Conservation (phyloP, 192 early-diverging fungal genomes). For the Coemansia sp. region DNA sequence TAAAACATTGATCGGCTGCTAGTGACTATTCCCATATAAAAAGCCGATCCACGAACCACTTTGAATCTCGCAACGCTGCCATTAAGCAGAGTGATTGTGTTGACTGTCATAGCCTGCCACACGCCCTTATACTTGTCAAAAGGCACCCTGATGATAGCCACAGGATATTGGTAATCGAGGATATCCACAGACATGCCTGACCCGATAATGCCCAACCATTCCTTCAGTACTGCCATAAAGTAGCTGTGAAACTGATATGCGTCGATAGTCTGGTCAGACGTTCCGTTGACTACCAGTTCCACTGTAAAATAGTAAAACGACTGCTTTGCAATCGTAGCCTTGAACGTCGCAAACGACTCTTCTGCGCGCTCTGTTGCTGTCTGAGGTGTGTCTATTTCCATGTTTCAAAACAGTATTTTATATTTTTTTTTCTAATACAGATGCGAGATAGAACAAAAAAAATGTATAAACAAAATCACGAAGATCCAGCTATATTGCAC, state of each 20-base stretch:
- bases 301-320: conserved; percentile 48
- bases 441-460: too few species aligned
- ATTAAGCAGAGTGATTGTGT: conserved; percentile 22
- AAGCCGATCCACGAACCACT: conserved; percentile 39
- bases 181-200: conserved; percentile 36
- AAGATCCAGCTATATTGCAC: too few species aligned
- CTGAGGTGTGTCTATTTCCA: too few species aligned
- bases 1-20: conserved; percentile 23
- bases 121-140: conserved; percentile 29
- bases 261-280: background rate
- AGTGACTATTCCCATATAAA: conserved; percentile 36
- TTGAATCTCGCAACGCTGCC: conserved; percentile 27
- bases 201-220: conserved; percentile 44
- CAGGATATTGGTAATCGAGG: conserved; percentile 21
- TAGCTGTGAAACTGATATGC: conserved; percentile 6
- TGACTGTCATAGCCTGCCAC: conserved; percentile 47
- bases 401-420: too few species aligned
- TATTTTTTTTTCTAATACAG: too few species aligned
- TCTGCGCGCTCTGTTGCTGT: background rate
- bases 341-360: conserved; percentile 12
- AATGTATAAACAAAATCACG: too few species aligned
- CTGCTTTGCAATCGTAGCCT: conserved; percentile 43
- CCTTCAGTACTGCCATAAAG: conserved; percentile 21
- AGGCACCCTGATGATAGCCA: conserved; percentile 39
- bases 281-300: conserved; percentile 10